phyloP scores from a whole-genome alignment of 805 yeast species.

The Sugiyamaella floridensis region DNA sequence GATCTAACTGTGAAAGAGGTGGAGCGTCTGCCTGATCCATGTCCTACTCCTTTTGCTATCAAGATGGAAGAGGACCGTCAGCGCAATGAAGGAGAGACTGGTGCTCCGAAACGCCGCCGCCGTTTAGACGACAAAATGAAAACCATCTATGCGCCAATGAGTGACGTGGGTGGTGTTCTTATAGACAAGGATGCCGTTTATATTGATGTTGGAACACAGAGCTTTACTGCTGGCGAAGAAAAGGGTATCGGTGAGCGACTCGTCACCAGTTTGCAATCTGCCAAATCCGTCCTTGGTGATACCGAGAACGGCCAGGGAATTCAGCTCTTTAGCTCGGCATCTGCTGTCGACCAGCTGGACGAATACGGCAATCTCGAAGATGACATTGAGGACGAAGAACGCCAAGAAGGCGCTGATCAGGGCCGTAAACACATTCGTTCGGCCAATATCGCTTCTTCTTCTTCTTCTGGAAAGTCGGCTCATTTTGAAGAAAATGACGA shows the following conservation, averaged over 20 bases:
- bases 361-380: conserved; percentile 39
- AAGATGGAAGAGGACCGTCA: conserved; percentile 56
- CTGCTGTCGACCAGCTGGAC: conserved; percentile 40
- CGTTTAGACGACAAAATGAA: conserved; percentile 91
- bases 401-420: conserved; percentile 40
- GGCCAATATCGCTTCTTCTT: conserved; percentile 16
- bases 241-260: conserved; percentile 80
- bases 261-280: conserved; percentile 75
- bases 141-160: conserved; percentile 97
- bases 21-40: conserved; percentile 94
- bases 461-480: conserved; percentile 15
- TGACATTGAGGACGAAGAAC: conserved; percentile 36
- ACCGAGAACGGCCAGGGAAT: conserved; percentile 61
- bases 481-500: conserved; percentile 28
- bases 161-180: conserved; percentile 97
- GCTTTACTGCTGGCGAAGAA: conserved; percentile 57
- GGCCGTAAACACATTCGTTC: conserved; percentile 62
- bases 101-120: conserved; percentile 54
- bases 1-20: conserved; percentile 69
- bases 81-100: conserved; percentile 34
- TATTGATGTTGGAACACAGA: conserved; percentile 61
- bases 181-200: conserved; percentile 97
- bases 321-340: conserved; percentile 62
- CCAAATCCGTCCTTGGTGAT: conserved; percentile 51
- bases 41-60: conserved; percentile 93